Evolutionary conservation across 306 rosid species (phyloP), one percentile per base, ranked within the genome.

Genomic region (Luffa acutangula): DNA sequence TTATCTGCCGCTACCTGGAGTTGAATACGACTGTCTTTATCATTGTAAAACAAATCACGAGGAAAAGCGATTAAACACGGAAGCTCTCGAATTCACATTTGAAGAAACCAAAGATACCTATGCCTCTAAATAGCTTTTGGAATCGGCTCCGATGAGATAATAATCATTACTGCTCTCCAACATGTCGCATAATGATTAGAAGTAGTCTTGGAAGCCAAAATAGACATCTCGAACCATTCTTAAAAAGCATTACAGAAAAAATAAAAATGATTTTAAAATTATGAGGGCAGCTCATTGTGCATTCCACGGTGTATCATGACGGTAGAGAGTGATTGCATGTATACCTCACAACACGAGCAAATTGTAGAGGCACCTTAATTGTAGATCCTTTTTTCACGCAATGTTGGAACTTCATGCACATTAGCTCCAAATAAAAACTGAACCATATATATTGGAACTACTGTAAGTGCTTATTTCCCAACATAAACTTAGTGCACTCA

Each of bases 361-460:
- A 90, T 83, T 90, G 90, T 63, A 86, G 84, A 54, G 92, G 85
- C 72, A 87, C 77, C 67, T 80, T 83, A 70, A 51, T 39, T 69
- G 81, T 41, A 73, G 88, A 41, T 78, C 64, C 84, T 13, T 83
- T n/a, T 86, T 84, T 90, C 90, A 46, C 91, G 95, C 84, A 87
- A 75, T 42, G 25, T 76, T 9, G 89, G 84, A 74, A 90, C 95
- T 83, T 90, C 95, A 25, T 86, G 78, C 80, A 79, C 85, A 82
- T 89, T 90, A 10, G 92, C 86, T 21, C 95, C 95, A 85, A 90
- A 90, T 81, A 90, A 78, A 87, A 90, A 90, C 95, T 90, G 89
- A 77, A 81, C 71, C 33, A 37, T 11, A 64, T 18, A 62, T 10
- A 34, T 37, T 74, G n/a, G 53, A 36, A 70, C 54, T 7, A 48